Conservation (phyloP, 192 early-diverging fungal species). For the Borealophlyctis nickersoniae region DNA sequence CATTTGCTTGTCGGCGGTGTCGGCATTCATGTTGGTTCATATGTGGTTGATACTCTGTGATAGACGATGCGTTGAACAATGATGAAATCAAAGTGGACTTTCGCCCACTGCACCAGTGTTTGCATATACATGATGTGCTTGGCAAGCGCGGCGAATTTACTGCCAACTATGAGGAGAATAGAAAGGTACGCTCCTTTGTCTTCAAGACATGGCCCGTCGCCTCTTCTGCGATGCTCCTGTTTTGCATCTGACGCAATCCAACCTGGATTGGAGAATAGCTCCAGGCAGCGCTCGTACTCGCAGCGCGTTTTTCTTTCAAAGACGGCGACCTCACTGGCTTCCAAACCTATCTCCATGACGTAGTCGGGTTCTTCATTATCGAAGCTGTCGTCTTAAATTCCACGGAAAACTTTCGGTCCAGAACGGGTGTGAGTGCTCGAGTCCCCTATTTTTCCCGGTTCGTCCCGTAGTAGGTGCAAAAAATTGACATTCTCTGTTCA, state of each 20-base stretch:
- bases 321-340: conserved; percentile 66
- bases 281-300: conserved; percentile 84
- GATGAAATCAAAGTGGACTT: conserved; percentile 83
- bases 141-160: conserved; percentile 85
- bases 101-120: conserved; percentile 90
- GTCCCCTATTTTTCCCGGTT: too few relatives aligned
- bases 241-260: not conserved
- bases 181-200: conserved; percentile 48
- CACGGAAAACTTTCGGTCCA: conserved; percentile 85
- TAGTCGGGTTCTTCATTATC: conserved; percentile 95
- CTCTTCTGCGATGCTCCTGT: too few relatives aligned
- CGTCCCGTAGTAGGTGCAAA: conserved; percentile 1
- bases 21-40: too few relatives aligned
- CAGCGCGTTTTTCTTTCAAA: conserved; percentile 66
- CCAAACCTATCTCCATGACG: conserved; percentile 76
- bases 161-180: conserved; percentile 83
- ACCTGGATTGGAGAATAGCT: conserved; percentile 42
- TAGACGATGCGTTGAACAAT: conserved; percentile 64
- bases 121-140: conserved; percentile 93
- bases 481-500: conserved; percentile 27
- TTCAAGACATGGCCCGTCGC: too few relatives aligned
- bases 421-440: conserved; percentile 58
- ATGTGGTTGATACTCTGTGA: too few relatives aligned
- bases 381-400: conserved; percentile 85
- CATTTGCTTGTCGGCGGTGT: too few relatives aligned